Base-by-base conservation (phyloP, 2,329 filamentous ascomycete species). In the Penicillium sp. region DNA sequence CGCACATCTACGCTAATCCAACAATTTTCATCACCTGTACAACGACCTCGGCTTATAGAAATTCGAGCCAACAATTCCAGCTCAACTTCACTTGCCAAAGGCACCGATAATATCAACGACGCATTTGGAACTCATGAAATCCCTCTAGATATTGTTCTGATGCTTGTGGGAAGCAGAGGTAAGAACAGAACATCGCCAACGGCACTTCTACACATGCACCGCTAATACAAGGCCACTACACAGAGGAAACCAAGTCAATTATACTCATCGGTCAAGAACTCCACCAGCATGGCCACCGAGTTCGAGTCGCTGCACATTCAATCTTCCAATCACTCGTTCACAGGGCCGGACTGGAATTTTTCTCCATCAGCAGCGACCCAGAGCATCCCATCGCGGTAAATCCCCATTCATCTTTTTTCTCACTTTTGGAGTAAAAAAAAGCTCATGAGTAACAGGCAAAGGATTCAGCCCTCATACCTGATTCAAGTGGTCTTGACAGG, bases 121-220 rank as follows among this genome's bases (percentile, higher is more conserved):
- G 4, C 5, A 29, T 5, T 6, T 9, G 43, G 27, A 47, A 41
- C 8, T 5, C 11, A 50, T 11, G 15, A 19, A n/a, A 39, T 58
- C 11, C 13, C 27, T 11, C 19, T 58, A 8, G 51, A 58, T 50
- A 50, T 58, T 15, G 5, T 58, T 31, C 27, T 58, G 16, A 55
- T 58, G 55, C 55, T 58, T 8, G 45, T 58, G 5, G 55, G 55
- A 39, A 58, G 40, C 36, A 54, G 55, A 58, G 50, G 55, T 58
- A 23, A 19, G 23, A 8, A 38, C 34, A 38, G 23, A 23, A 23
- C 23, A 23, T 38, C 16, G 34, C 16, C 8, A 19, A n/a, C 8
- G 8, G 34, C 16, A 38, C 34, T 36, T 9, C 9, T 11, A 1
- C 10, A 10, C 34, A n/a, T 38, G 34, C 16, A 38, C 34, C 4